Evolutionary conservation across 169 alveolate genomes (phyloP).

Genomic region (Babesia caballi): DNA sequence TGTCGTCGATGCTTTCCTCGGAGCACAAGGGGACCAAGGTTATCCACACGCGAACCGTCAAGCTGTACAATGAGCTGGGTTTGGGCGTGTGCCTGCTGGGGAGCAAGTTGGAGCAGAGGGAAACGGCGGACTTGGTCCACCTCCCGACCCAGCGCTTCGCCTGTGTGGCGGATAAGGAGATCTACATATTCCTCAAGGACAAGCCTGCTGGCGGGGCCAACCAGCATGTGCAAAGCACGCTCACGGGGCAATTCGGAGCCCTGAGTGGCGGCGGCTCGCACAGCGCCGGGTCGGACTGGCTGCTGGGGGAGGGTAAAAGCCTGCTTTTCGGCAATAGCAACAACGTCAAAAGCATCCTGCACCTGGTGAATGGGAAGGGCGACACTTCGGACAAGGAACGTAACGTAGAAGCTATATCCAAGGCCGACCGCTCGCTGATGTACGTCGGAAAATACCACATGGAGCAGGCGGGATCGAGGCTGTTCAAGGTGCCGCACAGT

Average conservation of each 20-base stretch:
- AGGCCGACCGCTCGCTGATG: not conserved
- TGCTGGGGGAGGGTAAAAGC: constrained; percentile 19
- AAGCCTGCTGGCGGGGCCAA: not conserved
- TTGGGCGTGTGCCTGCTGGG: not conserved
- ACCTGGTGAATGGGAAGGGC: not conserved
- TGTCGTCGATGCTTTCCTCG: constrained; percentile 19
- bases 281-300: not conserved
- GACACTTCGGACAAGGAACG: not conserved
- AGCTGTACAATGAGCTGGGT: constrained; percentile 23
- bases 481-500: constrained; percentile 37
- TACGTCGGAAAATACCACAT: constrained; percentile 40
- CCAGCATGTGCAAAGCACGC: not conserved
- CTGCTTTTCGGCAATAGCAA: constrained; percentile 55
- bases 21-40: not conserved
- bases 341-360: constrained; percentile 37
- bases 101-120: not conserved
- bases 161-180: not conserved
- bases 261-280: not conserved
- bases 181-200: not conserved
- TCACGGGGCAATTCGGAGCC: not conserved
- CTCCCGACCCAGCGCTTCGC: constrained; percentile 17
- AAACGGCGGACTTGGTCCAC: constrained; percentile 1
- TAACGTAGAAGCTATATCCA: not conserved
- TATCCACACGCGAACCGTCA: not conserved
- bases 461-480: constrained; percentile 30